These are phyloP conservation scores for Psilocybe subaeruginosa DNA, from an alignment of 768 basidiomycete genomes.

Conservation along the genomic window DNA sequence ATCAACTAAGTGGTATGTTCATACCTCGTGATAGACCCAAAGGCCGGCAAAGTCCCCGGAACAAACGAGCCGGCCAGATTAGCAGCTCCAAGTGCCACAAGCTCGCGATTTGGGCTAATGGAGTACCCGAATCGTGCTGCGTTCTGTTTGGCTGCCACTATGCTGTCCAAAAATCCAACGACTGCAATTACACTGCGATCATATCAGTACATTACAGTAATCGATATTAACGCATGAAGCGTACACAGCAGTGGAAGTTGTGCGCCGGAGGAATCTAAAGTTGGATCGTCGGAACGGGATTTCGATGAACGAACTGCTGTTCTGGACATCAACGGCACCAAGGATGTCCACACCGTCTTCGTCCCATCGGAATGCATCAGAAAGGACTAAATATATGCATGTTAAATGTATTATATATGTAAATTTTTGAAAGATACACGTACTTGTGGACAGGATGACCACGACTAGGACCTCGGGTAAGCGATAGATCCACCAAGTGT, in stretches of 20 bases:
- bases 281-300: constrained; percentile 70
- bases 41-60: constrained; percentile 89
- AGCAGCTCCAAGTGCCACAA: constrained; percentile 88
- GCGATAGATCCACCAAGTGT: constrained; percentile 72
- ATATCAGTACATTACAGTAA: background rate
- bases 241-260: constrained; percentile 85
- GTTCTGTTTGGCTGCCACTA: constrained; percentile 95
- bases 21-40: constrained; percentile 90
- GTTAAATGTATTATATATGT: background rate
- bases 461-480: constrained; percentile 91
- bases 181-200: constrained; percentile 68
- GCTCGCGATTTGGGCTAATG: constrained; percentile 92
- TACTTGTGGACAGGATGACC: constrained; percentile 83
- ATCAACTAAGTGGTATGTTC: background rate
- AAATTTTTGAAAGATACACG: constrained; percentile 25
- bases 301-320: constrained; percentile 64
- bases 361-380: constrained; percentile 74
- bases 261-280: constrained; percentile 69
- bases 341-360: constrained; percentile 80
- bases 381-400: constrained; percentile 56
- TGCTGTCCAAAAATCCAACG: constrained; percentile 92
- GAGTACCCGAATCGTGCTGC: constrained; percentile 83
- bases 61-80: constrained; percentile 82
- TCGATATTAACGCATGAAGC: constrained; percentile 13
- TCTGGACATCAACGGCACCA: constrained; percentile 71